Evolutionary conservation across 2,329 filamentous ascomycete genomes (phyloP).

Genomic region (Nakataea oryzae): DNA sequence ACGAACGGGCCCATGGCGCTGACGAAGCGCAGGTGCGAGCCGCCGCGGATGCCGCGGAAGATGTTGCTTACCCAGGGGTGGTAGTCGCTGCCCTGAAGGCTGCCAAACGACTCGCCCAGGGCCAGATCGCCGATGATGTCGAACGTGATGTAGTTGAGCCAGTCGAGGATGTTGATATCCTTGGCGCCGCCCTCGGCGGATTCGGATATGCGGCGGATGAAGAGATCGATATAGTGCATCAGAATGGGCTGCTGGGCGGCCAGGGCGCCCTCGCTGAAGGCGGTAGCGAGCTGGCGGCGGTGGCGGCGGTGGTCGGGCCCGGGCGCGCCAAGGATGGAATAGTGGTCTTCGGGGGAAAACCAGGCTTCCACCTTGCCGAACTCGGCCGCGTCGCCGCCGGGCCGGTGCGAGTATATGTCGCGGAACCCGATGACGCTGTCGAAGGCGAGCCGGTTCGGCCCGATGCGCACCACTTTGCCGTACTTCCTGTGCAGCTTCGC

Average conservation of each 20-base stretch:
- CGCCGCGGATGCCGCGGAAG: conserved; percentile 8
- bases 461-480: conserved; percentile 30
- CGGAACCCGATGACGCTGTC: conserved; percentile 21
- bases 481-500: conserved; percentile 20
- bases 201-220: conserved; percentile 8
- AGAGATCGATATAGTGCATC: conserved; percentile 8
- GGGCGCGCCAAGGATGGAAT: conserved; percentile 10
- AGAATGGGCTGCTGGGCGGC: conserved; percentile 15
- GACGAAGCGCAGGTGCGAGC: not conserved
- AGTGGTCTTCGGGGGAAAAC: not conserved
- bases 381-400: conserved; percentile 4
- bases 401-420: conserved; percentile 17
- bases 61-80: conserved; percentile 12
- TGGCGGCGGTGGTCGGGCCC: conserved; percentile 15
- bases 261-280: conserved; percentile 16
- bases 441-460: conserved; percentile 29
- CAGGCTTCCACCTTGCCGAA: not conserved
- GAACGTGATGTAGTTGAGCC: conserved; percentile 14
- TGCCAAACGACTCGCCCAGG: conserved; percentile 10
- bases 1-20: not conserved
- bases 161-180: conserved; percentile 7
- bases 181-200: conserved; percentile 8
- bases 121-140: conserved; percentile 5
- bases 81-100: conserved; percentile 5
- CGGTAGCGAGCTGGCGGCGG: conserved; percentile 12